phyloP scores from a whole-genome alignment of 208 protist species.

The Crithidia expoeki region DNA sequence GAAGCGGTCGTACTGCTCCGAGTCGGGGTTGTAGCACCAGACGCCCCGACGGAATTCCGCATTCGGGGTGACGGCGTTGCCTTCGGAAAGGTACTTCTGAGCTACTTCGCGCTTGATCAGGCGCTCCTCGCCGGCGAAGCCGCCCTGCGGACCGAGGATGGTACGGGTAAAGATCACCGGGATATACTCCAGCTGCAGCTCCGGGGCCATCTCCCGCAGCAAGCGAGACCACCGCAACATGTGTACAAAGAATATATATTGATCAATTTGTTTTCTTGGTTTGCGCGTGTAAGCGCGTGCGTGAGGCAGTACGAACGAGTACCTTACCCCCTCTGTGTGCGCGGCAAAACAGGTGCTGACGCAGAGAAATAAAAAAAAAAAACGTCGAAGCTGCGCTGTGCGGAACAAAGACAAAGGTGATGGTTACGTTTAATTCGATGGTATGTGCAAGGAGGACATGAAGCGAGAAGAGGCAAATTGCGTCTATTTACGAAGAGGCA shows the following conservation, averaged over 20 bases:
- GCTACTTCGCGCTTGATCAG: slow-evolving; percentile 91
- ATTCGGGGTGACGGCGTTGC: slow-evolving; percentile 66
- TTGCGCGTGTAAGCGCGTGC: background rate
- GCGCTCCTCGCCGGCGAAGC: slow-evolving; percentile 90
- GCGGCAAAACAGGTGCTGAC: background rate
- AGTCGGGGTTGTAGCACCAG: slow-evolving; percentile 92
- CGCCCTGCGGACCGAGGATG: slow-evolving; percentile 87
- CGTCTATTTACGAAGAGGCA: too few relatives aligned
- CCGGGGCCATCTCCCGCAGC: slow-evolving; percentile 82
- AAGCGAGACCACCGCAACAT: slow-evolving; percentile 80
- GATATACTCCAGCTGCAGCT: slow-evolving; percentile 90
- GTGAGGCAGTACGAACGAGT: too few relatives aligned
- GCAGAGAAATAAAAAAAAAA: background rate
- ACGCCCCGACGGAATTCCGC: slow-evolving; percentile 75
- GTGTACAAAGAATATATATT: background rate
- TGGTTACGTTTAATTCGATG: too few relatives aligned
- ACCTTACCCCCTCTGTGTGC: too few relatives aligned
- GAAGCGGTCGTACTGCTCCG: slow-evolving; percentile 86
- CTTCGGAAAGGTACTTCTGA: slow-evolving; percentile 78
- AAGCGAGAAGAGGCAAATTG: background rate
- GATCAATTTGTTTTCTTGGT: too few relatives aligned
- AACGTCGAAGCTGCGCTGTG: too few relatives aligned
- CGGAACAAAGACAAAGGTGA: too few relatives aligned
- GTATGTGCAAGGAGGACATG: too few relatives aligned
- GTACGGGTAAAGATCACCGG: slow-evolving; percentile 89